Evolutionary conservation across 768 basidiomycete genomes (phyloP).

Genomic region (Naganishia vaughanmartiniae): DNA sequence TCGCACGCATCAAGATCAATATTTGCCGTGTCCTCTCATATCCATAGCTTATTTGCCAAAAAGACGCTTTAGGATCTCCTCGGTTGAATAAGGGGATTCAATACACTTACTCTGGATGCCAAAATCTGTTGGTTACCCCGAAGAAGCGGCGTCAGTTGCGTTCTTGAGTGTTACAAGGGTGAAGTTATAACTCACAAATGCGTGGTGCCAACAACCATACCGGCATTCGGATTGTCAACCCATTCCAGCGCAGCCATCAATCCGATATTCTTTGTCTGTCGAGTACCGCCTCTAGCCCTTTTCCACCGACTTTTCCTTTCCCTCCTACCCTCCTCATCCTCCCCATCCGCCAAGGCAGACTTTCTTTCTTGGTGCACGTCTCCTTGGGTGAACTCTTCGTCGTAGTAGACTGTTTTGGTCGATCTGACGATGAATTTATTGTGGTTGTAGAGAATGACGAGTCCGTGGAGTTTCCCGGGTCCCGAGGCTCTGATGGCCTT

Average conservation of each 20-base stretch:
- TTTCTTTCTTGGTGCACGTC: constrained; percentile 38
- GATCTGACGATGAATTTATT: constrained; percentile 57
- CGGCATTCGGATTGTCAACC: constrained; percentile 54
- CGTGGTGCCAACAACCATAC: constrained; percentile 77
- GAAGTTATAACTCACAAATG: constrained; percentile 58
- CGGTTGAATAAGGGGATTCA: constrained; percentile 42
- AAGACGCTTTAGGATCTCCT: constrained; percentile 53
- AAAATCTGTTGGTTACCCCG: constrained; percentile 65
- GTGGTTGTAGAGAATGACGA: constrained; percentile 71
- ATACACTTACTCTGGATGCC: constrained; percentile 74
- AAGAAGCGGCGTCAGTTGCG: constrained; percentile 9
- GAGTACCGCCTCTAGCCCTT: constrained; percentile 42
- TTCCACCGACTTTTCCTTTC: constrained; percentile 55
- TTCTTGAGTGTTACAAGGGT: not conserved
- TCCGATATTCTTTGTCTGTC: constrained; percentile 64
- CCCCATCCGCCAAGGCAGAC: constrained; percentile 56
- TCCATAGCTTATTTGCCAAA: not conserved
- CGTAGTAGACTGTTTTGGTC: constrained; percentile 64
- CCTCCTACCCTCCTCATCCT: constrained; percentile 53
- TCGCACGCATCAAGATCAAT: constrained; percentile 68
- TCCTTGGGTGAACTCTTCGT: constrained; percentile 57
- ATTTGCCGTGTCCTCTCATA: constrained; percentile 84
- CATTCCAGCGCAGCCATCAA: constrained; percentile 66
- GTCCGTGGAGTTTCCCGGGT: constrained; percentile 76
- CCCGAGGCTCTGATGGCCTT: constrained; percentile 66